phyloP scores from a whole-genome alignment of 2,329 filamentous ascomycete genomes.

The Alternaria infectoria region DNA sequence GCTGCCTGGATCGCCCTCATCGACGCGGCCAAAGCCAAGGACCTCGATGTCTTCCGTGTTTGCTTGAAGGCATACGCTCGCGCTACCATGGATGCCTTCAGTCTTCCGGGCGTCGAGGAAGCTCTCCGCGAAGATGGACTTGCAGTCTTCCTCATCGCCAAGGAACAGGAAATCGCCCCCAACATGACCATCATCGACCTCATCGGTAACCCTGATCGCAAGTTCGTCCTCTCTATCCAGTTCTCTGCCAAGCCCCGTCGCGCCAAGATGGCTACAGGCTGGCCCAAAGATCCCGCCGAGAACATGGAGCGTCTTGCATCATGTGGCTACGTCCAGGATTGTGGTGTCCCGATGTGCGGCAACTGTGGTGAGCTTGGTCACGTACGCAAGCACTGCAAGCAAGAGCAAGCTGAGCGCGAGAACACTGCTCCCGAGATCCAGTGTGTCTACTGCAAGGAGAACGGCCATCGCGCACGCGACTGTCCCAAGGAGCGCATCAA shows the following conservation, averaged over 20 bases:
- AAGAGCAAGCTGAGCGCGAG: slow-evolving; percentile 61
- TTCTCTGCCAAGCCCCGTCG: slow-evolving; percentile 64
- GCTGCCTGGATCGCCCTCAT: slow-evolving; percentile 60
- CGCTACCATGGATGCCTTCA: slow-evolving; percentile 48
- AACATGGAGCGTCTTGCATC: slow-evolving; percentile 69
- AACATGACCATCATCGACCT: slow-evolving; percentile 60
- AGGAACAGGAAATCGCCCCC: slow-evolving; percentile 52
- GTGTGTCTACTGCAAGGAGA: slow-evolving; percentile 69
- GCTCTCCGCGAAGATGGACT: slow-evolving; percentile 57
- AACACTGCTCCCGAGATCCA: slow-evolving; percentile 55
- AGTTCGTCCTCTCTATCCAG: slow-evolving; percentile 69
- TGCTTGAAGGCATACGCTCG: slow-evolving; percentile 57
- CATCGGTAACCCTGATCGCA: slow-evolving; percentile 65
- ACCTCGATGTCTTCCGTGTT: slow-evolving; percentile 58
- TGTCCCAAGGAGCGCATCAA: slow-evolving; percentile 64
- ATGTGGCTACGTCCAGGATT: slow-evolving; percentile 68
- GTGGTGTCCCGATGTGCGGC: slow-evolving; percentile 64
- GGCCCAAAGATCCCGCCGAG: slow-evolving; percentile 65
- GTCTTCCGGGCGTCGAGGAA: slow-evolving; percentile 57
- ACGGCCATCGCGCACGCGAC: slow-evolving; percentile 72
- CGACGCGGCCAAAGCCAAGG: slow-evolving; percentile 55
- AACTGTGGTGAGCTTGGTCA: slow-evolving; percentile 73
- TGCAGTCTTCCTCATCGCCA: slow-evolving; percentile 60
- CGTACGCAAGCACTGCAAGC: slow-evolving; percentile 61
- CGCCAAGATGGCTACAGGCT: slow-evolving; percentile 60